Evolutionary conservation across 805 yeast species (phyloP), one percentile per base, ranked within the genome.

Genomic region (Metschnikowia corniflorae): DNA sequence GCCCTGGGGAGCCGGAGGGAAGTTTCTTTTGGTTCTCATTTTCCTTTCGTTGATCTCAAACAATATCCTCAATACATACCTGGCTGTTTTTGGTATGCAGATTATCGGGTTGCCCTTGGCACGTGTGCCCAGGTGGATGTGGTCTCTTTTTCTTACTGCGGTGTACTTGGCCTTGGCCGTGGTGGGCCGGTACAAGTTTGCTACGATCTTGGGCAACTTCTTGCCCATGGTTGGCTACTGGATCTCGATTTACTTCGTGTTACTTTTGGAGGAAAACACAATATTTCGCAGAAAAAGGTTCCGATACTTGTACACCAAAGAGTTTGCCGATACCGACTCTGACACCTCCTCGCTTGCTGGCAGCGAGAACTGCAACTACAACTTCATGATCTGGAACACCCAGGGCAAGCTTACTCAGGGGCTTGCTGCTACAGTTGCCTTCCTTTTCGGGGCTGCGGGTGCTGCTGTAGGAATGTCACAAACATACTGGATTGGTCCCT

Each of bases 141-240:
- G 91, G 75, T 78, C 83, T 1, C 60, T 85, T 29, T 57, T 75
- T 4, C 71, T 82, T 16, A 81, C 87, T 10, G 73, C 68, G 1
- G 62, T 83, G 16, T 83, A 80, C 51, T 65, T 84, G 43, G 77
- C 82, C 3, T 74, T 86, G 55, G 80, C 95, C 1, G 61, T 86
- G 41, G 89, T 75, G 16, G 96, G 96, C 8, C 71, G 82, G 49
- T 64, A 81, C 54, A 79, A 80, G 49, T 82, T 87, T 55, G 69
- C 86, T 39, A 69, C 77, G 3, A 85, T 87, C 42, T 64, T 86
- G 47, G 78, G 86, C 8, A 86, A 86, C 52, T 86, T 86, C 60
- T 65, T 86, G 51, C 95, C 96, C 7, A 86, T 86, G 95, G 75
- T 86, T 40, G 95, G 95, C 2, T 86, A 86, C 61, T 86, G 96